Base-by-base conservation (phyloP, 2,329 filamentous ascomycete genomes). In the Stachybotrys echinatus region DNA sequence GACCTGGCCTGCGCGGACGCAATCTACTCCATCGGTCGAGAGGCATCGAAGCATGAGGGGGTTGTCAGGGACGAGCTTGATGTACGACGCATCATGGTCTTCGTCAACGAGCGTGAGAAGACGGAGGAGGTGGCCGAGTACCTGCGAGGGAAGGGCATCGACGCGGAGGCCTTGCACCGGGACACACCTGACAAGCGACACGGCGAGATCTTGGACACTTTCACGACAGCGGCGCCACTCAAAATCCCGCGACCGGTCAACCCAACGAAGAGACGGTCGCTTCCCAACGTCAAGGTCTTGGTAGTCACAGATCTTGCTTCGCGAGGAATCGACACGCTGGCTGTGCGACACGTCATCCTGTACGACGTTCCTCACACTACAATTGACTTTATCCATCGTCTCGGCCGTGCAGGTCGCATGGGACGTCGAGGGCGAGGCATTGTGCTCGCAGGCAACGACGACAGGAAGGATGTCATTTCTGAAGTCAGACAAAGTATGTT, bases 321-420 rank as follows among this genome's bases (percentile, higher is more conserved):
- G 6, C 76, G 94, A 58, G 94, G 94, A 54, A 96, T 99, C 60
- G 94, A 99, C 67, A 99, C 94, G 0, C 72, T 96, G 23, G 87
- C 89, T 18, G 92, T 97, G 18, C 81, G 89, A 50, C 89, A 95
- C 58, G 94, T 99, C 48, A 86, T 99, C 49, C 73, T 99, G 22
- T 97, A 96, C 67, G 91, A 99, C 65, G 92, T 99, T n/a, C 94
- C 94, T 5, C 92, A 97, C 65, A 95, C 89, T 0, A 95, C 91
- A 0, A 95, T 99, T 52, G 95, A 99, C 68, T 99, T 99, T 62
- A 96, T 99, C 62, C 95, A 99, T 69, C 87, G 95, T 17, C 81
- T 97, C 5, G 94, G 94, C 17, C 81, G 94, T 50, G 90, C 94
- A 2, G 94, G 94, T 0, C 82, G 94, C 31, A 97, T 97, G 90